Percentiles rank a stretch among this genome's conserved stretches.
Evolutionary conservation across 805 yeast species (phyloP).

Genomic region (Pichia nanzhaoensis): DNA sequence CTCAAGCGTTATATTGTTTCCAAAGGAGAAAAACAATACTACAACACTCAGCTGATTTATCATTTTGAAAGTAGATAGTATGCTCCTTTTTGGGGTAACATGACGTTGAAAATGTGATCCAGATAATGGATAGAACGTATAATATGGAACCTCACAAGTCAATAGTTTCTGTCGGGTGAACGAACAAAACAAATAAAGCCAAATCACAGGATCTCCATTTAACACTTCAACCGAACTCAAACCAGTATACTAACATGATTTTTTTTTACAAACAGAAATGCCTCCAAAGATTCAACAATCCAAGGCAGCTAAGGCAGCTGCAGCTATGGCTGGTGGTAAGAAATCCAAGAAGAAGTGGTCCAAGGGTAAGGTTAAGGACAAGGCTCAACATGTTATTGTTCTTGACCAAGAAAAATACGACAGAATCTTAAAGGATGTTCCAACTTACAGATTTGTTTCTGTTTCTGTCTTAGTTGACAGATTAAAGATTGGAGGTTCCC

Average conservation of each 20-base stretch:
- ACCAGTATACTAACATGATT: constrained; percentile 15
- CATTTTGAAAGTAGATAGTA: too few species aligned
- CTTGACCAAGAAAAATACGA: constrained; percentile 98
- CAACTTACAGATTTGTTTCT: constrained; percentile 97
- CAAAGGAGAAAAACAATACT: too few species aligned
- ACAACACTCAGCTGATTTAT: too few species aligned
- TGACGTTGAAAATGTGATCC: too few species aligned
- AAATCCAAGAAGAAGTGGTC: constrained; percentile 99
- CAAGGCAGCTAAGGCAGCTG: constrained; percentile 99
- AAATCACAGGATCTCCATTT: background rate
- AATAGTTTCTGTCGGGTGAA: too few species aligned
- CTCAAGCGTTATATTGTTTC: too few species aligned
- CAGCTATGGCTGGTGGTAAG: constrained; percentile 99
- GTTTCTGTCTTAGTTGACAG: constrained; percentile 98
- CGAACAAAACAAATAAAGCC: too few species aligned
- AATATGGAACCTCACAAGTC: too few species aligned
- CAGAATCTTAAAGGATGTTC: constrained; percentile 98
- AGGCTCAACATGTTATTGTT: constrained; percentile 97
- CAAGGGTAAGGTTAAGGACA: constrained; percentile 99
- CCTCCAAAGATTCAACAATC: constrained; percentile 99
- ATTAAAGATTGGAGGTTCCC: constrained; percentile 97
- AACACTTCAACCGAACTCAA: too few species aligned
- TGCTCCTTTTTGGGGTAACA: too few species aligned
- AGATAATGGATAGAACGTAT: too few species aligned
- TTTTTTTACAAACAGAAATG: constrained; percentile 63